Evolutionary conservation across 495 filamentous ascomycete species (phyloP).

Genomic region (Pyrenopolyporus hunteri): DNA sequence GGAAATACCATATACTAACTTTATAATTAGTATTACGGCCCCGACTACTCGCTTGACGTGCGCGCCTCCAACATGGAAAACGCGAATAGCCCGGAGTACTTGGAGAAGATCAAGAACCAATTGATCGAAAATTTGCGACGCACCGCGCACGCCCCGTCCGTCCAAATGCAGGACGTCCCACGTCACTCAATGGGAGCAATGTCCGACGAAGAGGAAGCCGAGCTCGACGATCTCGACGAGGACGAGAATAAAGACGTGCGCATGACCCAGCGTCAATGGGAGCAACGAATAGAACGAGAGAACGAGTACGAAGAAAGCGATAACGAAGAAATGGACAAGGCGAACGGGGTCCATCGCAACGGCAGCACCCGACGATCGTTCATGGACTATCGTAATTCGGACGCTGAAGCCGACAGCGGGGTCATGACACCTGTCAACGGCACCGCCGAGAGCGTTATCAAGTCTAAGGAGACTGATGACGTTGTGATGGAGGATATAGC

Average conservation of each 20-base stretch:
- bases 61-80: slow-evolving; percentile 99
- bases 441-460: slow-evolving; percentile 51
- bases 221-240: slow-evolving; percentile 85
- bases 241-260: slow-evolving; percentile 88
- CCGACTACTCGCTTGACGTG: slow-evolving; percentile 95
- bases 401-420: slow-evolving; percentile 70
- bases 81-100: slow-evolving; percentile 90
- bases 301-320: slow-evolving; percentile 86
- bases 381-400: slow-evolving; percentile 73
- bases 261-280: slow-evolving; percentile 82
- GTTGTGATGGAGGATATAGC: slow-evolving; percentile 68
- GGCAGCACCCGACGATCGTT: slow-evolving; percentile 66
- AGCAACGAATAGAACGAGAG: slow-evolving; percentile 73
- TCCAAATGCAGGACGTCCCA: slow-evolving; percentile 95
- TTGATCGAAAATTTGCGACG: slow-evolving; percentile 92
- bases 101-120: slow-evolving; percentile 91
- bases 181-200: slow-evolving; percentile 71
- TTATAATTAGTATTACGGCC: slow-evolving; percentile 80
- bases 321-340: slow-evolving; percentile 80
- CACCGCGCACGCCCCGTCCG: slow-evolving; percentile 86
- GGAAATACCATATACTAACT: slow-evolving; percentile 41
- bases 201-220: slow-evolving; percentile 85
- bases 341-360: slow-evolving; percentile 74
- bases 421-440: slow-evolving; percentile 62
- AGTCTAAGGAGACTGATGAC: slow-evolving; percentile 65